Base-by-base conservation (phyloP, 805 yeast species). In the Crinitomyces ghanaensis region DNA sequence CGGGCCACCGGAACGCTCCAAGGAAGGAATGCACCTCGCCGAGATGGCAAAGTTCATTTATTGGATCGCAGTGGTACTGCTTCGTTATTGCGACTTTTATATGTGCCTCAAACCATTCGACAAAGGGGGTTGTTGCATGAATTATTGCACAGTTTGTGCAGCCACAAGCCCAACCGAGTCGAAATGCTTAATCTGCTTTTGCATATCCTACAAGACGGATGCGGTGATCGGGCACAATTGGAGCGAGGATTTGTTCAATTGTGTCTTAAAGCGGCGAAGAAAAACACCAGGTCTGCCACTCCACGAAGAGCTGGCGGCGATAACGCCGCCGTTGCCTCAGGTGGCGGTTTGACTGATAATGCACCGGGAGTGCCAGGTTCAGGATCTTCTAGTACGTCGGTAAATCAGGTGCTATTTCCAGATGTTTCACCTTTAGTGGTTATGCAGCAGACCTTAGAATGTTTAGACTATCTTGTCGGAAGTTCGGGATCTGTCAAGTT, bases 51-150 rank as follows among this genome's bases (percentile, higher is more conserved):
- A 31, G 36, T 33, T 14, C 81, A 93, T 2, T 54, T 86, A 41
- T 65, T 83, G 35, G 95, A 86, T 46, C 67, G 73, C 31, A 57
- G 71, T 4, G 94, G 94, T 7, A 71, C 81, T 33, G 75, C 91
- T 3, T 67, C 94, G 0, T 45, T 86, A 23, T 51, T 82, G 35
- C 68, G 84, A 39, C 62, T 82, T 30, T 59, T 83, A 2, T 86
- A 80, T 56, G 63, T 79, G 15, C 86, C 93, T 1, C 81, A 77
- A 43, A 35, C 66, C 74, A 45, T 63, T 59, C 42, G 74, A 70
- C 38, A 43, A 15, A 63, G 86, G 34, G 84, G 74, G 36, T 57
- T 66, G 2, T 63, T 81, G 30, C 76, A 77, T 52, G 74, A 74
- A 32, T 60, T 88, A 4, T 61, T 85, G 35, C 71, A 70, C 15